phyloP scores from a whole-genome alignment of 169 alveolate genomes.

The Eimeria praecox region DNA sequence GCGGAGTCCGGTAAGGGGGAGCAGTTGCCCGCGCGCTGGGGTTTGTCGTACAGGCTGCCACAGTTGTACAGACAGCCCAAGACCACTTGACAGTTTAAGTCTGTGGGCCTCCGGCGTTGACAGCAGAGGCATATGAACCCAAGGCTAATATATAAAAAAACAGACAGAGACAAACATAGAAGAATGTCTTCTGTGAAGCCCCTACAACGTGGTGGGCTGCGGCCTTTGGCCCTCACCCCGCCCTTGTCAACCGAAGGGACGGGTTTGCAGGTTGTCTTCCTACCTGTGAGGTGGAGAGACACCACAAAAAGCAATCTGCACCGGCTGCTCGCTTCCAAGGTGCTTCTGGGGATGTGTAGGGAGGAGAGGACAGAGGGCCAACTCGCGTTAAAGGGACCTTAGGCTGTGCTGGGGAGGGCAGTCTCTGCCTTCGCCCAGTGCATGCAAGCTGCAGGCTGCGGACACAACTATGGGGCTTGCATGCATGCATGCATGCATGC shows the following conservation, averaged over 20 bases:
- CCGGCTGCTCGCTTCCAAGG: neutral
- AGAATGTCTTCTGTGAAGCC: neutral
- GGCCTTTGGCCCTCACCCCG: no score
- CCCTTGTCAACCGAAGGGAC: no score
- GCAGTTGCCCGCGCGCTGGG: neutral
- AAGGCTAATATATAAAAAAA: neutral
- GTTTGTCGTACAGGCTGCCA: neutral
- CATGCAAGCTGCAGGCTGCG: neutral
- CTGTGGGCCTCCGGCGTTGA: neutral
- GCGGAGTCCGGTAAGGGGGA: slow-evolving; percentile 2
- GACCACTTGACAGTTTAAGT: neutral
- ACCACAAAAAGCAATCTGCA: neutral
- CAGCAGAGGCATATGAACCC: neutral
- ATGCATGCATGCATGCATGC: neutral
- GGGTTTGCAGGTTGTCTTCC: neutral
- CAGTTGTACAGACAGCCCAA: neutral
- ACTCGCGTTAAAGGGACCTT: neutral
- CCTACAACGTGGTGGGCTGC: neutral
- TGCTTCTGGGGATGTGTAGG: neutral
- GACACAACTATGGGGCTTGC: neutral
- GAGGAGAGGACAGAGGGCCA: neutral
- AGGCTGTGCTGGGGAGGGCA: neutral
- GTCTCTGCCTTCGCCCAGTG: neutral
- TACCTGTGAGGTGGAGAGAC: neutral
- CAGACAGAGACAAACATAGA: neutral